Percentiles rank a stretch among this genome's conserved stretches.
Evolutionary conservation across 805 yeast genomes (phyloP).

Genomic region (Saturnispora dispora): DNA sequence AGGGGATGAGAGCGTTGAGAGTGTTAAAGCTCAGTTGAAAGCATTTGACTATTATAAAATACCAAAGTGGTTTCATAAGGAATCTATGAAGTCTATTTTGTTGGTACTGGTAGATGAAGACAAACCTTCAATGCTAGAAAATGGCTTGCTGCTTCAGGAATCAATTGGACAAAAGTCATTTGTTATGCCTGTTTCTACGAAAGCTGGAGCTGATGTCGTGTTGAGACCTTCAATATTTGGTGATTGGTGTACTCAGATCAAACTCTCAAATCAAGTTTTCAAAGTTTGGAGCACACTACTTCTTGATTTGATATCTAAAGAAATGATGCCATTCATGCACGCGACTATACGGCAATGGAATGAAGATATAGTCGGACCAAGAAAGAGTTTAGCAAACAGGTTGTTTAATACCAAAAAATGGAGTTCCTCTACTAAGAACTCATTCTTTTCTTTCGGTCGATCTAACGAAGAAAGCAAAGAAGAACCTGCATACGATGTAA

Average conservation of each 20-base stretch:
- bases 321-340: slow-evolving; percentile 78
- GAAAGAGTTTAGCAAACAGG: slow-evolving; percentile 67
- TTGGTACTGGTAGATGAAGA: slow-evolving; percentile 42
- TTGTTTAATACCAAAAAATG: slow-evolving; percentile 54
- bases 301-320: slow-evolving; percentile 39
- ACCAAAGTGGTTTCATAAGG: slow-evolving; percentile 59
- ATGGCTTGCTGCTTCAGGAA: slow-evolving; percentile 26
- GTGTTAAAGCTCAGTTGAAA: slow-evolving; percentile 50
- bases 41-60: slow-evolving; percentile 38
- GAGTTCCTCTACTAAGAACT: slow-evolving; percentile 28
- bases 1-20: slow-evolving; percentile 40
- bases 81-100: slow-evolving; percentile 49
- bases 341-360: slow-evolving; percentile 75
- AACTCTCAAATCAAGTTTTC: slow-evolving; percentile 15
- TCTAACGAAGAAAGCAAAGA: background rate
- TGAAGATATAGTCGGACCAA: slow-evolving; percentile 67
- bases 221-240: slow-evolving; percentile 26
- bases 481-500: slow-evolving; percentile 33
- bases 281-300: slow-evolving; percentile 30
- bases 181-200: background rate
- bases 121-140: slow-evolving; percentile 35
- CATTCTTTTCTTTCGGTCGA: slow-evolving; percentile 26
- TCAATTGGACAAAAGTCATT: slow-evolving; percentile 17
- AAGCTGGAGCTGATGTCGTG: background rate
- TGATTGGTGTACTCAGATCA: background rate